These are phyloP conservation scores for Podospora pseudocomata DNA, from an alignment of 495 filamentous ascomycete species.

Conservation along the genomic window DNA sequence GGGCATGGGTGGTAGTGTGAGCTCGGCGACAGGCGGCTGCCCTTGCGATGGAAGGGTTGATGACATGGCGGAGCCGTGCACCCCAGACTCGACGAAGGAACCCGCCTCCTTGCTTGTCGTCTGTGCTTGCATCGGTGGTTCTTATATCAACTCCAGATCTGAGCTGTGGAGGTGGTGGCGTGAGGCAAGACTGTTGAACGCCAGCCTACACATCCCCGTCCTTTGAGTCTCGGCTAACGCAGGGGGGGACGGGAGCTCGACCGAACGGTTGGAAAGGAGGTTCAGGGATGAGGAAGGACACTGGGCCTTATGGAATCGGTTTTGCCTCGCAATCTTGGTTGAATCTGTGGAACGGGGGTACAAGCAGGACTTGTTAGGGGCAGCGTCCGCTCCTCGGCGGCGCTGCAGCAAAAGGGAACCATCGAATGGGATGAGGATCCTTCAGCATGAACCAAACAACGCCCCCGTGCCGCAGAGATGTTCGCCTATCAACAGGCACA, in stretches of 20 bases:
- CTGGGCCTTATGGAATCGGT: neutral
- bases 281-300: neutral
- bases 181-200: neutral
- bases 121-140: neutral
- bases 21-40: neutral
- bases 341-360: neutral
- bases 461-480: slow-evolving; percentile 1
- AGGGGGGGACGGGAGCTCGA: neutral
- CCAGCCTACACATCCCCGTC: neutral
- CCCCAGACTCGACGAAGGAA: neutral
- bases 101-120: neutral
- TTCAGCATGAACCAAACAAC: neutral
- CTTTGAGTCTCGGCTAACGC: neutral
- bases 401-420: neutral
- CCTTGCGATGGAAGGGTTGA: neutral
- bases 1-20: slow-evolving; percentile 20
- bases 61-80: slow-evolving; percentile 1
- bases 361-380: neutral
- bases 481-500: slow-evolving; percentile 1
- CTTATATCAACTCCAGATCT: neutral
- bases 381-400: neutral
- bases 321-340: neutral
- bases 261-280: neutral
- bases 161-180: neutral
- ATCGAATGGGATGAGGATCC: neutral